Evolutionary conservation across 2,329 filamentous ascomycete genomes (phyloP), one percentile per base, ranked within the genome.

Genomic region (Exophiala sp.): DNA sequence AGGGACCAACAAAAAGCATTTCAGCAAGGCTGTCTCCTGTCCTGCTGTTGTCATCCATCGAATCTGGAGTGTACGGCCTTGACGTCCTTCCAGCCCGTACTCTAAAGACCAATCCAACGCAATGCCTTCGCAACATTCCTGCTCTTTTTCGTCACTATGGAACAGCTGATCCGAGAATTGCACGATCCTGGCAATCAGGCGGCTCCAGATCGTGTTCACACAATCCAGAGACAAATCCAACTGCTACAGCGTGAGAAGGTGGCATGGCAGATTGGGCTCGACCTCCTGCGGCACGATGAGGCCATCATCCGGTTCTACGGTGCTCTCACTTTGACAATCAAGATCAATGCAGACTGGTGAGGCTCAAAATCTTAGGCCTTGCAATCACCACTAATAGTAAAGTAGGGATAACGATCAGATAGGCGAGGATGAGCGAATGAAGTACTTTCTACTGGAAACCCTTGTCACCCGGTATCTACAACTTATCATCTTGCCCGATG

Each of bases 311-410:
- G 88, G 60, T 97, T 97, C 72, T 96, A 95, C 68, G 94, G 90
- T 11, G 92, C 91, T 29, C 78, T 96, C 55, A 97, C 92, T 0
- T 87, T 96, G 62, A 95, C 90, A 47, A 84, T 97, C 64, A 99
- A 97, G 73, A 82, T 97, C 54, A 96, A 97, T 68, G 87, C 86
- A n/a, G 89, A 94, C 67, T 89, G 85, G 87, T 88, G 74, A 59
- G 52, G 16, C 14, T 51, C 36, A 4, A n/a, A 40, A 36, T 9
- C 11, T 32, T 61, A 39, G 11, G 12, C 44, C 34, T 20, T 20
- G n/a, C 34, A 18, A 35, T 34, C 38, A 14, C 46, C n/a, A 36
- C 43, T 36, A 43, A 49, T 9, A 6, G 9, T 2, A 20, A 35
- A 11, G 18, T 16, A 58, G 63, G 62, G 62, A 58, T 35, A 24